Evolutionary conservation across 495 filamentous ascomycete genomes (phyloP).

Genomic region (Penicillium riverlandense): DNA sequence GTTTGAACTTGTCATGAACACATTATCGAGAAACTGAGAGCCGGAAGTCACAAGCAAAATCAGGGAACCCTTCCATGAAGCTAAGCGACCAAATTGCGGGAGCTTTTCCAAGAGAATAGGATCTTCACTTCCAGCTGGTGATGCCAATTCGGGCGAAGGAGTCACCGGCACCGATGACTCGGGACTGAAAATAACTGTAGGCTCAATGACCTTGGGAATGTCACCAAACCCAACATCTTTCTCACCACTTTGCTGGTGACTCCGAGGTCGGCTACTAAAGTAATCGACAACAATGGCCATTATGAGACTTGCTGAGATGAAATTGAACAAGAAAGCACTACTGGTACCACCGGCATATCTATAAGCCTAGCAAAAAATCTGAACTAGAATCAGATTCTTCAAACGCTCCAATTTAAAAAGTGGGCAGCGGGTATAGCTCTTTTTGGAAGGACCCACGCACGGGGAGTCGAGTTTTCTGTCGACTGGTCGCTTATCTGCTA

Average conservation of each 20-base stretch:
- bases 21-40: conserved; percentile 32
- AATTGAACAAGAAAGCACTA: background rate
- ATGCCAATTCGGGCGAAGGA: conserved; percentile 5
- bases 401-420: conserved; percentile 10
- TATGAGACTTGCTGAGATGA: background rate
- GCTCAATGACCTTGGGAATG: conserved; percentile 11
- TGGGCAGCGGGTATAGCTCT: background rate
- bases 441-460: too few relatives aligned
- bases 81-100: background rate
- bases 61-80: conserved; percentile 8
- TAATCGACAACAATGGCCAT: conserved; percentile 9
- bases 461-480: too few relatives aligned
- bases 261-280: conserved; percentile 9
- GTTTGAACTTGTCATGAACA: conserved; percentile 34
- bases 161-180: conserved; percentile 4
- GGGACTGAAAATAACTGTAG: conserved; percentile 13
- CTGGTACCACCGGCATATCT: background rate
- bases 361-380: conserved; percentile 1
- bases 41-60: conserved; percentile 31
- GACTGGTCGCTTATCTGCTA: too few relatives aligned
- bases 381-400: conserved; percentile 7
- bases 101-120: conserved; percentile 15
- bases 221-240: background rate
- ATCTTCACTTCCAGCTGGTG: conserved; percentile 13
- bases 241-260: conserved; percentile 3